Evolutionary conservation across 768 basidiomycete genomes (phyloP).

Genomic region (Suillus subalutaceus): DNA sequence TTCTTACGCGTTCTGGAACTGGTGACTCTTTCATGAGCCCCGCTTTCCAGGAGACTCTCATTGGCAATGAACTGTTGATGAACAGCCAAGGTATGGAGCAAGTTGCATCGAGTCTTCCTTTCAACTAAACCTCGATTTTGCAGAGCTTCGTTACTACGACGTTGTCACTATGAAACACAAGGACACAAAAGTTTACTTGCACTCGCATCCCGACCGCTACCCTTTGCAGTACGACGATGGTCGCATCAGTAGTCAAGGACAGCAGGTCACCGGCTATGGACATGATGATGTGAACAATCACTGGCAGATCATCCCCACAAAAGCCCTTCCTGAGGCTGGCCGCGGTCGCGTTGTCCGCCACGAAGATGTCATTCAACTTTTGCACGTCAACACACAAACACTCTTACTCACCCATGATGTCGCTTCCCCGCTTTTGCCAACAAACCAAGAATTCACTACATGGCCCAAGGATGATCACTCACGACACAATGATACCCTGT

Average conservation of each 20-base stretch:
- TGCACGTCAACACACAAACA: conserved; percentile 84
- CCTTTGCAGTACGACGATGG: conserved; percentile 95
- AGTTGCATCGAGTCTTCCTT: not conserved
- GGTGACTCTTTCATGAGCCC: conserved; percentile 99
- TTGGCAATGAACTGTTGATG: conserved; percentile 88
- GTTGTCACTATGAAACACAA: conserved; percentile 87
- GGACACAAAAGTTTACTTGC: conserved; percentile 90
- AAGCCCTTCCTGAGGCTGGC: conserved; percentile 91
- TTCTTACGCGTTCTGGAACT: conserved; percentile 86
- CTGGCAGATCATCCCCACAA: conserved; percentile 96
- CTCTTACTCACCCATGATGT: conserved; percentile 95
- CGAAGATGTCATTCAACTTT: conserved; percentile 84
- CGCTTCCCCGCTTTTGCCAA: conserved; percentile 94
- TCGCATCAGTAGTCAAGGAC: conserved; percentile 92
- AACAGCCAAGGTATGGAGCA: conserved; percentile 79
- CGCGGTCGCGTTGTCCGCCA: conserved; percentile 92
- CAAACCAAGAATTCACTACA: conserved; percentile 98
- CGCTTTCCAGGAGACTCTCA: conserved; percentile 93
- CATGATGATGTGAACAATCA: conserved; percentile 94
- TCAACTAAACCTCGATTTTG: conserved; percentile 8
- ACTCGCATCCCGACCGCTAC: conserved; percentile 90
- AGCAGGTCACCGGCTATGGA: conserved; percentile 95
- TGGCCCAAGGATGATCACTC: conserved; percentile 77
- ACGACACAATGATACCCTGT: conserved; percentile 87
- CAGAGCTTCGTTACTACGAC: conserved; percentile 95